These are phyloP conservation scores for Leccinum olivaceopallidum DNA, from an alignment of 768 basidiomycete genomes.

Conservation along the genomic window DNA sequence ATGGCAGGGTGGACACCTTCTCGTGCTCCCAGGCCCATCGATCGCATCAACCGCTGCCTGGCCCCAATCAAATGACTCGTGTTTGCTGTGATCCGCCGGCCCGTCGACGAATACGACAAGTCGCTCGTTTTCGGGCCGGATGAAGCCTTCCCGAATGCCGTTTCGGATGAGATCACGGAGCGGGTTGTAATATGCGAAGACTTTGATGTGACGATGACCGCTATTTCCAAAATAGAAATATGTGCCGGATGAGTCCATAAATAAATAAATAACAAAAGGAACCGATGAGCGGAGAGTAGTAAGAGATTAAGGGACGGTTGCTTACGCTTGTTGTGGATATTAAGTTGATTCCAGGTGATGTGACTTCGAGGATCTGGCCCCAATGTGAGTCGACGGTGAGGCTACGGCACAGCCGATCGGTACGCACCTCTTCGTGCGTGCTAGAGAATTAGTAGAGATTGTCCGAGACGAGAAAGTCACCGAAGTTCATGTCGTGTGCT, in stretches of 20 bases:
- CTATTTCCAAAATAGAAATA: constrained; percentile 35
- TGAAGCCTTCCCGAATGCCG: constrained; percentile 73
- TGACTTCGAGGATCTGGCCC: constrained; percentile 76
- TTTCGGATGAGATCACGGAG: constrained; percentile 72
- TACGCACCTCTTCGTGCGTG: constrained; percentile 61
- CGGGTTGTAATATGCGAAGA: constrained; percentile 79
- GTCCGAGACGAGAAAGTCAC: neutral
- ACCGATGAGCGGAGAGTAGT: neutral
- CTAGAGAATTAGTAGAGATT: neutral
- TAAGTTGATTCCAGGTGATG: constrained; percentile 91
- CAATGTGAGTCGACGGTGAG: neutral
- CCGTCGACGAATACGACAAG: constrained; percentile 79
- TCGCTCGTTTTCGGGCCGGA: constrained; percentile 55
- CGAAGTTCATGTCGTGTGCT: neutral
- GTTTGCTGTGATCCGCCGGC: constrained; percentile 50
- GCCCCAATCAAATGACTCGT: constrained; percentile 78
- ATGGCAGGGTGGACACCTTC: constrained; percentile 37
- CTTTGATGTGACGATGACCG: constrained; percentile 80
- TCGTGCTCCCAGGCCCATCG: constrained; percentile 52
- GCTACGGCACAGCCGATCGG: neutral
- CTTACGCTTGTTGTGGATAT: constrained; percentile 83
- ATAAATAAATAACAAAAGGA: neutral
- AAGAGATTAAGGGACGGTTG: constrained; percentile 5
- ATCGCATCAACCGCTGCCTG: constrained; percentile 63
- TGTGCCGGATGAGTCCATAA: neutral